Conservation (phyloP, 1,139 yeast species). For the Geotrichum cucujoidarum region DNA sequence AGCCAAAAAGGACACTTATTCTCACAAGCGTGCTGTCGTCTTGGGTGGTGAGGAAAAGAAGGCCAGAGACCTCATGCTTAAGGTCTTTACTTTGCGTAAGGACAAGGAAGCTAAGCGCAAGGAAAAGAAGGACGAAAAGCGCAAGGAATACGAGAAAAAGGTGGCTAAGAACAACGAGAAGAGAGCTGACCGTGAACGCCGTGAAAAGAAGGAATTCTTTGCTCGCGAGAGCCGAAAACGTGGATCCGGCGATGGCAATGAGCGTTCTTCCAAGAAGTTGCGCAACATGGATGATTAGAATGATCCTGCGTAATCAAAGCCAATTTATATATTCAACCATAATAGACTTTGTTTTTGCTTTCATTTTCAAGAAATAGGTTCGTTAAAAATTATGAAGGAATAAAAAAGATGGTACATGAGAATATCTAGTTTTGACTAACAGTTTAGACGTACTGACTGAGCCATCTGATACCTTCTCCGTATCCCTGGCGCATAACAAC, state of each 20-base stretch:
- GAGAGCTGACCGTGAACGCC: slow-evolving; percentile 69
- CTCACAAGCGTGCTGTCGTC: slow-evolving; percentile 91
- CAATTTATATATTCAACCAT: not conserved
- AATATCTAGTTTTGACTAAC: not conserved
- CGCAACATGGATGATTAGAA: slow-evolving; percentile 14
- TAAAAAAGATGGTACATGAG: not conserved
- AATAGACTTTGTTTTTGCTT: not conserved
- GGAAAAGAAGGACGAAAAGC: slow-evolving; percentile 70
- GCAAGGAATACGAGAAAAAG: slow-evolving; percentile 68
- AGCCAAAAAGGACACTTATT: slow-evolving; percentile 57
- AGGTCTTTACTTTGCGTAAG: slow-evolving; percentile 75
- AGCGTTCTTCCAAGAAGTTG: slow-evolving; percentile 21
- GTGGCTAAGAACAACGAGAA: slow-evolving; percentile 68
- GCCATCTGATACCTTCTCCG: slow-evolving; percentile 95
- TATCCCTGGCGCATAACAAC: slow-evolving; percentile 96
- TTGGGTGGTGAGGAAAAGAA: slow-evolving; percentile 90
- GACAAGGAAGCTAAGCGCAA: slow-evolving; percentile 79
- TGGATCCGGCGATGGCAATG: slow-evolving; percentile 30
- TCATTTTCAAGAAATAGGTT: not conserved
- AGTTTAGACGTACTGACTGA: slow-evolving; percentile 77
- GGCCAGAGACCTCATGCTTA: slow-evolving; percentile 83
- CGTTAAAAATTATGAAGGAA: not conserved
- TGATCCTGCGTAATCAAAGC: not conserved
- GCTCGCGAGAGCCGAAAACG: slow-evolving; percentile 69
- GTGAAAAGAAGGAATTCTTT: slow-evolving; percentile 82